Percentiles rank a stretch among this genome's conserved stretches.
Evolutionary conservation across 2,329 filamentous ascomycete species (phyloP).

Genomic region (Penicillium digitatum): DNA sequence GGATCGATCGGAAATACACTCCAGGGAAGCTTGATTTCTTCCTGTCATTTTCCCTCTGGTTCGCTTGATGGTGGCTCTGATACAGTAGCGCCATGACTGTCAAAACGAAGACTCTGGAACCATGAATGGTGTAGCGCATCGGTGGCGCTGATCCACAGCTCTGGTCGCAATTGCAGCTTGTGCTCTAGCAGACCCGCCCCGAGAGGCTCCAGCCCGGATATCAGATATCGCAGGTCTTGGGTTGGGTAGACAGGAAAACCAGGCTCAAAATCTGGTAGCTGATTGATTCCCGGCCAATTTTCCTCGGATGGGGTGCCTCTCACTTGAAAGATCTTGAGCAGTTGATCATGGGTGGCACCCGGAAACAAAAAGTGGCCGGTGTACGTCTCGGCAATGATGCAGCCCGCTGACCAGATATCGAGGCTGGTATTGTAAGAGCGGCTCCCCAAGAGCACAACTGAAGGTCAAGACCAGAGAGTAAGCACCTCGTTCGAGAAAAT

Average conservation of each 20-base stretch:
- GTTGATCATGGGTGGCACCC: conserved; percentile 94
- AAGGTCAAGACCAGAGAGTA: conserved; percentile 96
- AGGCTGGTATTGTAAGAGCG: conserved; percentile 99
- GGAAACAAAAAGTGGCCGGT: conserved; percentile 95
- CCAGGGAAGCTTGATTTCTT: background rate
- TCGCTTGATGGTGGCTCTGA: background rate
- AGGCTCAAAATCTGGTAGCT: conserved; percentile 92
- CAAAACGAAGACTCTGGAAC: background rate
- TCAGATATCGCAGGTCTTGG: background rate
- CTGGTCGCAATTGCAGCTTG: background rate
- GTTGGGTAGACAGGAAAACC: conserved; percentile 63
- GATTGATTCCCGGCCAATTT: conserved; percentile 90
- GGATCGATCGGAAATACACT: background rate
- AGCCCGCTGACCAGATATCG: conserved; percentile 97
- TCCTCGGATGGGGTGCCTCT: conserved; percentile 97
- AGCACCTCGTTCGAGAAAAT: conserved; percentile 98
- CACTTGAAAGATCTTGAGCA: conserved; percentile 93
- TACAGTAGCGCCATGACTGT: background rate
- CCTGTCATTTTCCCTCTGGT: background rate
- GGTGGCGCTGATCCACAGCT: background rate
- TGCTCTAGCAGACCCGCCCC: background rate
- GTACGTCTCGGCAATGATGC: conserved; percentile 99
- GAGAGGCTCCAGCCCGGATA: background rate
- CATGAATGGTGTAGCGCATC: background rate
- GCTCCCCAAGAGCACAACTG: conserved; percentile 88